A percentile compares a stretch with the other conserved stretches of the same genome.
phyloP scores from a whole-genome alignment of 371 early-diverging fungal genomes.

The Saksenaea oblongispora region DNA sequence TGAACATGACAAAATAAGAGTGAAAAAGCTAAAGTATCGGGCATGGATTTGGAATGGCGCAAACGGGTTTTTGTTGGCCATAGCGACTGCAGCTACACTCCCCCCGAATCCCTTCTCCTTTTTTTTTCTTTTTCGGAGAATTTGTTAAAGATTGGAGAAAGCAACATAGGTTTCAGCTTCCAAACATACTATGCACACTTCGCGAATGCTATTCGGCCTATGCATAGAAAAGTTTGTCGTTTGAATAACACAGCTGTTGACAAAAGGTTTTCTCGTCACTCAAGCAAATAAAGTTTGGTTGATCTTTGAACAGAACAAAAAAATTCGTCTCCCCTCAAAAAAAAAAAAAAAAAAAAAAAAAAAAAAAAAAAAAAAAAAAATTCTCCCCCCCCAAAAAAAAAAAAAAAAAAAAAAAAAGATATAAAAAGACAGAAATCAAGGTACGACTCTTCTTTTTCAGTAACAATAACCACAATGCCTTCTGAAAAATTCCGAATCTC shows the following conservation, averaged over 20 bases:
- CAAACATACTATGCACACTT: not conserved
- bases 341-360: not conserved
- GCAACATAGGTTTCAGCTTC: not conserved
- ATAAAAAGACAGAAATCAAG: not conserved
- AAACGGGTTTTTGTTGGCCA: not conserved
- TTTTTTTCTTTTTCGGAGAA: not conserved
- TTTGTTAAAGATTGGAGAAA: not conserved
- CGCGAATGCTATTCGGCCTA: not conserved
- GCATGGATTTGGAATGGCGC: not conserved
- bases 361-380: not conserved
- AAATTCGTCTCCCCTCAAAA: not conserved
- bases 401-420: not conserved
- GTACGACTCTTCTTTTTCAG: not conserved
- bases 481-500: slow-evolving; percentile 19
- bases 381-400: not conserved
- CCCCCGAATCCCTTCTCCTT: not conserved
- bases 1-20: not conserved
- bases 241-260: not conserved
- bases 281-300: not conserved
- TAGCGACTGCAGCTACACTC: not conserved
- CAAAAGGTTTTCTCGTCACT: not conserved
- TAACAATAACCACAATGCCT: slow-evolving; percentile 11
- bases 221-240: not conserved
- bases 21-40: not conserved
- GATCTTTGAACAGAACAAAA: not conserved